These are phyloP conservation scores for Dothideomycetes sp. DNA, from an alignment of 2,329 filamentous ascomycete species.

Conservation along the genomic window DNA sequence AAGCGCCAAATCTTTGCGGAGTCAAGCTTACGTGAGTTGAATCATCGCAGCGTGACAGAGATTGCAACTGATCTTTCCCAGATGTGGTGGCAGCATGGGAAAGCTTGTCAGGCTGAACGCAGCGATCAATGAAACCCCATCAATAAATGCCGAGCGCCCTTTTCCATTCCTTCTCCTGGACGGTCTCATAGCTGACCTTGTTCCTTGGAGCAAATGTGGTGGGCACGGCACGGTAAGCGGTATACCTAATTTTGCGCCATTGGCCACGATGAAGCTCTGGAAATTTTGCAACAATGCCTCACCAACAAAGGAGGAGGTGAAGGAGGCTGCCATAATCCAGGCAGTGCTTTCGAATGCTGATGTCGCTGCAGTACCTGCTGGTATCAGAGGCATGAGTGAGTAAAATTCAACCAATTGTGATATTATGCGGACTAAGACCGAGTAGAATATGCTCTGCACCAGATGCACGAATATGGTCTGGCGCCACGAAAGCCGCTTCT, in stretches of 20 bases:
- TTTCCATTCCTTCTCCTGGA: not conserved
- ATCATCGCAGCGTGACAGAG: not conserved
- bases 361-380: too few species aligned
- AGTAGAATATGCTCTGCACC: too few species aligned
- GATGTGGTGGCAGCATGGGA: not conserved
- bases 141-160: too few species aligned
- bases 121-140: not conserved
- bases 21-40: constrained; percentile 1
- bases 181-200: not conserved
- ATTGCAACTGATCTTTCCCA: not conserved
- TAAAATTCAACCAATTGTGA: not conserved
- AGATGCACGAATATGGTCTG: too few species aligned
- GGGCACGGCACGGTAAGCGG: constrained; percentile 3
- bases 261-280: not conserved
- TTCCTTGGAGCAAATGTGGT: not conserved
- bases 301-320: not conserved
- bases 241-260: not conserved
- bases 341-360: too few species aligned
- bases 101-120: not conserved
- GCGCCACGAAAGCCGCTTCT: not conserved
- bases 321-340: too few species aligned
- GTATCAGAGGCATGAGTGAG: not conserved
- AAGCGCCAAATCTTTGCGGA: constrained; percentile 1
- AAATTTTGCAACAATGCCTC: not conserved
- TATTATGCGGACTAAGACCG: not conserved